phyloP scores from a whole-genome alignment of 768 basidiomycete genomes.

The Lactarius vividus region DNA sequence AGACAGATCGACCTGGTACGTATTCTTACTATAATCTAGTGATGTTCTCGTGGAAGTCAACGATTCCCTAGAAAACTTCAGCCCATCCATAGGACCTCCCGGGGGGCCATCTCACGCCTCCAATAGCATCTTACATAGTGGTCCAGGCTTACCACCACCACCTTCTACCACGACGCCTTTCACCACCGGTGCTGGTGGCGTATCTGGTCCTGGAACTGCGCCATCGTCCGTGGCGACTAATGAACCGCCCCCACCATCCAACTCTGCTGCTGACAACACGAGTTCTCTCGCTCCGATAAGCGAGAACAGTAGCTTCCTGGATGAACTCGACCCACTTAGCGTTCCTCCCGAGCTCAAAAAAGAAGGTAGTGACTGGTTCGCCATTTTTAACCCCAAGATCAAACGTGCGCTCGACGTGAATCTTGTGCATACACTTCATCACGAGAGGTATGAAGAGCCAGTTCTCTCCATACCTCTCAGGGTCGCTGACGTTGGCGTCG shows the following conservation, averaged over 20 bases:
- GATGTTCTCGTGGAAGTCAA: constrained; percentile 15
- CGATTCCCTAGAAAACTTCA: constrained; percentile 24
- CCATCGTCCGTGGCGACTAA: constrained; percentile 16
- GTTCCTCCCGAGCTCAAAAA: constrained; percentile 59
- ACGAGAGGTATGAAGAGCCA: constrained; percentile 65
- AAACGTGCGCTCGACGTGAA: constrained; percentile 76
- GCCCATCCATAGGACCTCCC: constrained; percentile 26
- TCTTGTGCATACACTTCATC: constrained; percentile 83
- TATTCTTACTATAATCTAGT: background rate
- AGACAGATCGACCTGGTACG: constrained; percentile 29
- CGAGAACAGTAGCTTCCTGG: constrained; percentile 39
- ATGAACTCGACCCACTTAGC: constrained; percentile 46
- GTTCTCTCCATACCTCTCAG: constrained; percentile 8
- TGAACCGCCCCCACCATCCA: constrained; percentile 1
- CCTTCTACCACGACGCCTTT: constrained; percentile 28
- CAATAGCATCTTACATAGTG: constrained; percentile 24
- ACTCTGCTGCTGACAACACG: constrained; percentile 3
- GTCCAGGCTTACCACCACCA: constrained; percentile 28
- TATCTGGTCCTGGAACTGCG: constrained; percentile 24
- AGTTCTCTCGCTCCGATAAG: constrained; percentile 28
- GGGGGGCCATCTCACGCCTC: constrained; percentile 21
- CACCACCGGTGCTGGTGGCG: constrained; percentile 17
- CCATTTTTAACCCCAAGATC: constrained; percentile 78
- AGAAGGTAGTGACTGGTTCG: constrained; percentile 87
- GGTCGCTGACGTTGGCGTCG: constrained; percentile 3